These are phyloP conservation scores for Cutaneotrichosporon mucoides DNA, from an alignment of 1,284 basidiomycete species.

Conservation along the genomic window DNA sequence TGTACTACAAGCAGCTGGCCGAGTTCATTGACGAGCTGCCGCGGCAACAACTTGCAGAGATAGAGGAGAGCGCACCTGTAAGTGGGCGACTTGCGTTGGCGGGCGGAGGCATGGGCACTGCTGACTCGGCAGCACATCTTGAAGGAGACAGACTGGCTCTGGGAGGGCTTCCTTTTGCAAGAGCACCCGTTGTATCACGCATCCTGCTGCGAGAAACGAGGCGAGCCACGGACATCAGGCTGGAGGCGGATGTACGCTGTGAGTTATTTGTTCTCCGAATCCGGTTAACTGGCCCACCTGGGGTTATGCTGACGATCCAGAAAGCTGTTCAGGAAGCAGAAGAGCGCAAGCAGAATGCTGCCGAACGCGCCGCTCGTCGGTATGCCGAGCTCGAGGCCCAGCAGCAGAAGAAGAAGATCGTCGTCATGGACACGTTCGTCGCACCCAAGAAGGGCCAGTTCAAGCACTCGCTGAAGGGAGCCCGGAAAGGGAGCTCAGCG, in stretches of 20 bases:
- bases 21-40: constrained; percentile 35
- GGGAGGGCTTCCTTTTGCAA: constrained; percentile 35
- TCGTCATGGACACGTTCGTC: constrained; percentile 30
- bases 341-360: constrained; percentile 31
- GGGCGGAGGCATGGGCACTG: too few species aligned
- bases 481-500: constrained; percentile 2
- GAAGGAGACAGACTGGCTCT: constrained; percentile 45
- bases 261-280: constrained; percentile 6
- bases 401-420: constrained; percentile 33
- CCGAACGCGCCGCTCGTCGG: constrained; percentile 27
- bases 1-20: constrained; percentile 30
- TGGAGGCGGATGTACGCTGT: constrained; percentile 45
- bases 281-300: too few species aligned
- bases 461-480: not conserved
- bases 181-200: constrained; percentile 38
- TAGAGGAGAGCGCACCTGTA: constrained; percentile 33
- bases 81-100: constrained; percentile 1
- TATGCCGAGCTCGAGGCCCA: constrained; percentile 39
- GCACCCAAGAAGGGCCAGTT: constrained; percentile 8
- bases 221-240: constrained; percentile 30
- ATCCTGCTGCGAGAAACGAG: constrained; percentile 24
- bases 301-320: constrained; percentile 17
- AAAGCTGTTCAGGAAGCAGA: constrained; percentile 36
- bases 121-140: constrained; percentile 30
- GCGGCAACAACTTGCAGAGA: constrained; percentile 34